Base-by-base conservation (phyloP, 805 yeast species). In the Suhomyces pyralidae region DNA sequence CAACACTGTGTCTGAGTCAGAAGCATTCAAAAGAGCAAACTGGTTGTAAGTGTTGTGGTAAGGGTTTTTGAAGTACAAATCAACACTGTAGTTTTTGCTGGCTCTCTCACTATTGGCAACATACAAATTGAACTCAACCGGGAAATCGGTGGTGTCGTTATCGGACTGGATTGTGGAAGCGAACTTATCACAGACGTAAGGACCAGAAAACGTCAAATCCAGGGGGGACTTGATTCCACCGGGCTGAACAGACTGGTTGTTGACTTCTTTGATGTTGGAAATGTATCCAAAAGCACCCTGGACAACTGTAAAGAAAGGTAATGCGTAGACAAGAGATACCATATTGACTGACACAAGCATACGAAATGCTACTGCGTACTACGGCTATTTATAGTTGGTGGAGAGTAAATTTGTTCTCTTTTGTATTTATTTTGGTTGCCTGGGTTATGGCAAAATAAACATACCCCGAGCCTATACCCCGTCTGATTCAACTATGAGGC, bases 111-210 rank as follows among this genome's bases (percentile, higher is more conserved):
- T 44, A 20, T 38, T 30, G 10, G 56, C 46, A 30, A 59, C 56
- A 48, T 59, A 59, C 42, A 59, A 46, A 49, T 57, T 56, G 54
- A 57, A 57, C 26, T 49, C 55, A 43, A 58, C 45, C 28, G 61
- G 61, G 48, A 58, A 58, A 32, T 56, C 56, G 22, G 61, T 55
- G 22, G 62, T 57, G 47, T 50, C 47, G 34, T 57, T 59, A 24
- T 42, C 22, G 15, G 57, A 51, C 45, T 57, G 58, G 44, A 59
- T 50, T 2, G 40, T 26, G 2, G 60, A 51, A 14, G 60, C 36
- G 45, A 48, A 59, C 46, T 58, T 58, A 42, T 59, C 63, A 52
- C 63, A 59, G 34, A 59, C 63, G 40, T 54, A 51, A 10, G 49
- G 40, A 40, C 63, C 63, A 7, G 57, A 28, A 40, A 47, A 59